phyloP scores from a whole-genome alignment of 192 early-diverging fungal genomes.

The Lunasporangiospora selenospora region DNA sequence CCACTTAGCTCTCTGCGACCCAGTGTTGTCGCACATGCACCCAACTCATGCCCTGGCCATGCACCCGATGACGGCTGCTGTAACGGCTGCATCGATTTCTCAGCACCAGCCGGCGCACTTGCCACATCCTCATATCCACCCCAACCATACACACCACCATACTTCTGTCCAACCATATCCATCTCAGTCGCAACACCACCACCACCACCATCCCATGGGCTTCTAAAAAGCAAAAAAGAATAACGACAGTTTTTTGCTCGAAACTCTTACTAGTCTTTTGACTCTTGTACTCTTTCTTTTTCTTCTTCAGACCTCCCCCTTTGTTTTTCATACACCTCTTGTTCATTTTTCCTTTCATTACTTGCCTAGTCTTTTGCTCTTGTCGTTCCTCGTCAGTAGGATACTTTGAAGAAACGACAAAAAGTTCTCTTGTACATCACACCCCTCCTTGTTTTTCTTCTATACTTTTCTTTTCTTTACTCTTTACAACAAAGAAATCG shows the following conservation, averaged over 20 bases:
- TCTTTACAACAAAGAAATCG: too few species aligned
- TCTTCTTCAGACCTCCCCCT: background rate
- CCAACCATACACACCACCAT: constrained; percentile 25
- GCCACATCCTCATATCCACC: constrained; percentile 44
- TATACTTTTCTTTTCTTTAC: background rate
- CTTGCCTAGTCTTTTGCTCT: background rate
- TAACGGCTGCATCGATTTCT: constrained; percentile 18
- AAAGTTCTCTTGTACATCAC: background rate
- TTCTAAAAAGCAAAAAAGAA: constrained; percentile 17
- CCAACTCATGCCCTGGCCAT: too few species aligned
- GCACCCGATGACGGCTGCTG: constrained; percentile 19
- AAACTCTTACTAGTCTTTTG: background rate
- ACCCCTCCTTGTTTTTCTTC: background rate
- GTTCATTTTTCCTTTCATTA: background rate
- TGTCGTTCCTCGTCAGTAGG: background rate
- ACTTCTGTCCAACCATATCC: constrained; percentile 10
- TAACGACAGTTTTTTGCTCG: background rate
- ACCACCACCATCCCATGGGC: constrained; percentile 44
- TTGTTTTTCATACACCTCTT: background rate
- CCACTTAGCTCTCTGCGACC: constrained; percentile 35
- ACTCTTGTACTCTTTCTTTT: background rate
- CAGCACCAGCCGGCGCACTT: constrained; percentile 38
- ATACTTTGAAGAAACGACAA: background rate
- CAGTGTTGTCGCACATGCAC: constrained; percentile 26
- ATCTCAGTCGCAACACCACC: constrained; percentile 31